Evolutionary conservation across 805 yeast genomes (phyloP), one percentile per base, ranked within the genome.

Genomic region (Wickerhamiella azyma): DNA sequence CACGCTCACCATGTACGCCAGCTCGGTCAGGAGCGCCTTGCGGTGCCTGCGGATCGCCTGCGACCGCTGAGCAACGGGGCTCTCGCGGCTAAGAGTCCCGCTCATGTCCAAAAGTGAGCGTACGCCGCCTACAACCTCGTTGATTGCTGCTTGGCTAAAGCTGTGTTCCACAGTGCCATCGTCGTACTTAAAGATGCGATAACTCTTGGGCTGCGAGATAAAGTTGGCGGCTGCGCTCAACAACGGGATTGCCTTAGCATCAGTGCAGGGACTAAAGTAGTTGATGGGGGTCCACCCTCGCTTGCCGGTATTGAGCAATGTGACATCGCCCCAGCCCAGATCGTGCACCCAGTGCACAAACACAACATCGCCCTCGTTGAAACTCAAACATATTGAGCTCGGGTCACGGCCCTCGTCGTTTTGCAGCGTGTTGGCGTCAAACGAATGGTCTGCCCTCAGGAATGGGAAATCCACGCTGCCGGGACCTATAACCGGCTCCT

Each of bases 241-340:
- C 32, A 66, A 55, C 5, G 66, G 65, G n/a, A 62, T 56, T 9
- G 62, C 60, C 37, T 56, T 57, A 24, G 58, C 52, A 44, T 65
- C 66, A 24, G 57, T 55, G 51, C 59, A 64, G 6, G 66, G 61
- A 35, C 56, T 54, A 50, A 66, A 66, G 51, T 63, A 66, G 54
- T 65, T 66, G 32, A 64, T 56, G 16, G 71, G 70, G 29, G 67
- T 57, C 71, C 71, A 67, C 38, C 71, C 71, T 10, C 69, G 58
- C 13, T 54, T 53, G 44, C 63, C 64, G 2, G 63, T 51, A 21
- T 55, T 47, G 17, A 65, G 57, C 36, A 62, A 49, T 5, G 69
- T 62, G 9, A 66, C 70, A 46, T 67, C 69, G 21, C 65, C 67
- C 71, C 71, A 67, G 42, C 71, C 71, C 3, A 67, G 56, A n/a